Evolutionary conservation across 371 early-diverging fungal species (phyloP), one percentile per base, ranked within the genome.

Genomic region (Lichtheimia hyalospora): DNA sequence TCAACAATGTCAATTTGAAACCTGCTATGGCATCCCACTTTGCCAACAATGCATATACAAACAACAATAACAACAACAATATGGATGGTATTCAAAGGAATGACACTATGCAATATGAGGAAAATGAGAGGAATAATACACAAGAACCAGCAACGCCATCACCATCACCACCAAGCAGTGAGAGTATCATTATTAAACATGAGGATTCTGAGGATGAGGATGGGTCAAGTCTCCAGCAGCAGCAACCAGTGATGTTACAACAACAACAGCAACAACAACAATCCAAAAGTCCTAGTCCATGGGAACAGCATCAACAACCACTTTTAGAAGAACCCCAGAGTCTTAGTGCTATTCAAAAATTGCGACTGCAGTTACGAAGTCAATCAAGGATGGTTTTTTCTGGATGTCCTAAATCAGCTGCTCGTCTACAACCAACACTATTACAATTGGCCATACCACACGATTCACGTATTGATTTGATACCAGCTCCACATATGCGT

Each of bases 381-480:
- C 79, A 78, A 43, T 70, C 73, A 10, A 60, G 69, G 1, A 40
- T 74, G 39, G 46, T 64, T 12, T 52, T 52, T 3, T 52, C 65
- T 3, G 74, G 68, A 2, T 41, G 65, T 23, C 46, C 63, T 13
- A 56, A 58, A 5, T 65, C 71, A 3, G 52, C 62, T 14, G 63
- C 44, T 0, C 62, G 77, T 8, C 54, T 77, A 10, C 70, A 72
- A 21, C 75, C 81, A 5, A 77, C 77, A 1, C 58, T 73, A 3
- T 60, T 77, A 3, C 74, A 81, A 39, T 61, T 77, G 7, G 74
- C 82, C 1, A 73, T 84, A 54, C 82, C 84, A 2, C 86, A 85
- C 50, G 84, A 85, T 42, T 70, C 86, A 16, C 76, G 84, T 2
- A 85, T 85, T 49, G 86, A 85, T 40, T 53, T 84, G 49, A 71